Base-by-base conservation (phyloP, 2,329 filamentous ascomycete genomes). In the Thelonectria rubi region DNA sequence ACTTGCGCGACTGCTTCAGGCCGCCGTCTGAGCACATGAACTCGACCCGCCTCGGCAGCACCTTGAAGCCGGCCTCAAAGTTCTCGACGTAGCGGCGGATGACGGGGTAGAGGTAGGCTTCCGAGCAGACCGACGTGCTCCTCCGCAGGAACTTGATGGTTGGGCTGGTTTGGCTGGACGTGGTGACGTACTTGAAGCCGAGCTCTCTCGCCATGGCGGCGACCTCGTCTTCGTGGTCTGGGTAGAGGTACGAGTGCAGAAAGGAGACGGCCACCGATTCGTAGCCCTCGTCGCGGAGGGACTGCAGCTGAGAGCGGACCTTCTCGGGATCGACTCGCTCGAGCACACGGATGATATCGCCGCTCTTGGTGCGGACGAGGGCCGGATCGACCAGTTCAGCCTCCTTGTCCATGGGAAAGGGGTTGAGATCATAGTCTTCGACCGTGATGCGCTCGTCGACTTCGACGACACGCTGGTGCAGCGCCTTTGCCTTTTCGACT, bases 171-270 rank as follows among this genome's bases (percentile, higher is more conserved):
- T 56, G 69, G 87, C 82, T 64, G 88, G 87, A 90, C 18, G 90
- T 78, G 58, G 86, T 89, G 57, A 92, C 85, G 73, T 90, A 88
- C 55, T 84, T 78, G 69, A 92, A 92, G 1, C 93, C 93, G 62
- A 95, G 87, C 9, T 93, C 88, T 51, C 80, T 82, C 0, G 93
- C 93, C 37, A 96, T 80, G 65, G 81, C 84, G 9, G 91, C 92
- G 5, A 97, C 83, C 18, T 91, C 69, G 1, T 87, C 86, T 75
- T 97, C 93, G 68, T 97, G 93, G 34, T 90, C 86, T 1, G 92
- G 92, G 71, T 91, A 97, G 0, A 92, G 94, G 73, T 97, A 97
- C 2, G 90, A 89, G 72, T 97, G 93, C 88, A 96, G 92, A 62
- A 97, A 79, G 64, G 91, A 94, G 3, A 97, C 91, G 8, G 93